Conservation (phyloP, 1,139 yeast genomes). For the Torulaspora pretoriensis region DNA sequence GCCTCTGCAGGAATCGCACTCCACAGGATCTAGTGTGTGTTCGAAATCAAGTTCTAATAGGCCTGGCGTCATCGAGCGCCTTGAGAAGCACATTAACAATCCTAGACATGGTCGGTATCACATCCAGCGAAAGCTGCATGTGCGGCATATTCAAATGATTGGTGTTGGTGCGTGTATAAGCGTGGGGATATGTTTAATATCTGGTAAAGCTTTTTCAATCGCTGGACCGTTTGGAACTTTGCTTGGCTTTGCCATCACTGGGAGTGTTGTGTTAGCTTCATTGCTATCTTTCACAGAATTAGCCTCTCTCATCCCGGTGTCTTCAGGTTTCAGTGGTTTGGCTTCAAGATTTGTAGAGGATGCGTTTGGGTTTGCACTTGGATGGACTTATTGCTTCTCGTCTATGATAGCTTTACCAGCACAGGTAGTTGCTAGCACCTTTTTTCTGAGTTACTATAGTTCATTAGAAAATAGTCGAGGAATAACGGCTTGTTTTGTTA, state of each 20-base stretch:
- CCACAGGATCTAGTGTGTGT: constrained; percentile 2
- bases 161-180: constrained; percentile 80
- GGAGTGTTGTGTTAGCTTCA: constrained; percentile 61
- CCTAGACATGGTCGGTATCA: constrained; percentile 13
- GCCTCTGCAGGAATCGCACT: not conserved
- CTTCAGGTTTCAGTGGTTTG: constrained; percentile 73
- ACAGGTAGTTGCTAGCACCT: constrained; percentile 64
- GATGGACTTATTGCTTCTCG: constrained; percentile 71
- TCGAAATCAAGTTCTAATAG: constrained; percentile 1
- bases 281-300: constrained; percentile 76
- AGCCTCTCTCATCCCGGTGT: constrained; percentile 75
- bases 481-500: constrained; percentile 63
- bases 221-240: constrained; percentile 83
- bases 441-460: constrained; percentile 63
- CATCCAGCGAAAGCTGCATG: constrained; percentile 53
- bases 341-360: constrained; percentile 79
- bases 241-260: constrained; percentile 63
- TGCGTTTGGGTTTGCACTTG: constrained; percentile 79
- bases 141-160: constrained; percentile 73
- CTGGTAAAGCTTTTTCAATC: constrained; percentile 67
- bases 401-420: constrained; percentile 74
- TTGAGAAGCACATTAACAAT: constrained; percentile 9
- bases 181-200: constrained; percentile 69
- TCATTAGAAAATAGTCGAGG: constrained; percentile 43
- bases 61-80: constrained; percentile 2